Evolutionary conservation across 345 rosid species (phyloP), one percentile per base, ranked within the genome.

Genomic region (Boechera stricta): DNA sequence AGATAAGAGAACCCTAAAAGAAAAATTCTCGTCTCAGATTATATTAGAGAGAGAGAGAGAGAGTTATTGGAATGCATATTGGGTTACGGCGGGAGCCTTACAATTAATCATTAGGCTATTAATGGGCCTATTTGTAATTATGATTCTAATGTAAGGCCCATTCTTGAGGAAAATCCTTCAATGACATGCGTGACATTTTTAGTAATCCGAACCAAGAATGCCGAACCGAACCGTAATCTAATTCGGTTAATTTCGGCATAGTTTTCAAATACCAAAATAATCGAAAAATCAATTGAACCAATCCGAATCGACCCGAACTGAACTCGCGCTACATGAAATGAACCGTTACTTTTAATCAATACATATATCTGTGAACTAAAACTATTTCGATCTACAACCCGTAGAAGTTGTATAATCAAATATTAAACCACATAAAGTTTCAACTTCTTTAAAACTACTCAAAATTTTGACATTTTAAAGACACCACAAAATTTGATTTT

Each of bases 151-250:
- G 4, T 21, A 55, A 55, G 66, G 65, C 71, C 77, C 63, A 55
- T 6, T 54, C 0, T 5, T 12, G 7, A 32, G 7, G 24, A 24
- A 39, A 6, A 51, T 21, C 6, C n/a, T 9, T 49, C 29, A 28
- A 4, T 36, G n/a, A 24, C 67, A 48, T 47, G 68, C 18, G 39
- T 72, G 13, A 16, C 76, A 56, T 71, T 21, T 1, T 21, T 21
- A 21, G 24, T 21, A 21, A 21, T 21, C 24, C 24, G 24, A 21
- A 21, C 24, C 24, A 21, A 21, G 24, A 21, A 21, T 21, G 24
- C 24, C 24, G 24, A 21, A 21, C 24, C 24, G 24, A 21, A 21
- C 24, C 24, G 24, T 21, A 21, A 21, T 21, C 24, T 1, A 21
- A 21, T 21, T 1, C 24, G 24, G 24, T 21, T 21, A 21, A 21